A percentile compares a stretch with the other conserved stretches of the same genome.
Conservation (phyloP, 371 early-diverging fungal genomes). For the Zancudomyces culisetae region DNA sequence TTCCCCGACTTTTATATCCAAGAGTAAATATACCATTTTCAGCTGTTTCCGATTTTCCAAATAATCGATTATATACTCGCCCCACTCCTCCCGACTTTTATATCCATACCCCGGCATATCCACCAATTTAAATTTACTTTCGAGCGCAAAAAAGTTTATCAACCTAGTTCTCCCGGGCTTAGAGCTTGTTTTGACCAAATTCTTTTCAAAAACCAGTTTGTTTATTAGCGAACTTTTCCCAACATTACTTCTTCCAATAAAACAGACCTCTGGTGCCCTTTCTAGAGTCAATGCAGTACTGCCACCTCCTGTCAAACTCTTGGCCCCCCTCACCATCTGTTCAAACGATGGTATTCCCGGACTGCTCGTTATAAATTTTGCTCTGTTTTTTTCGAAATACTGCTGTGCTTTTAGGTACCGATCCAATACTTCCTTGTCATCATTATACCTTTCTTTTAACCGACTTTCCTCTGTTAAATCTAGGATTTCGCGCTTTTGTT, state of each 20-base stretch:
- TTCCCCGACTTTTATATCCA: slow-evolving; percentile 44
- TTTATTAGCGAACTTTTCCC: slow-evolving; percentile 60
- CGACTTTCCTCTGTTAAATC: no score
- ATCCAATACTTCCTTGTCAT: no score
- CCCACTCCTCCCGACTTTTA: slow-evolving; percentile 51
- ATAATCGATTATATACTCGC: slow-evolving; percentile 41
- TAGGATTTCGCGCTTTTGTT: no score
- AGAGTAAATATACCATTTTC: slow-evolving; percentile 36
- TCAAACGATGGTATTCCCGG: no score
- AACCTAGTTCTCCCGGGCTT: slow-evolving; percentile 53
- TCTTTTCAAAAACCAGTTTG: slow-evolving; percentile 32
- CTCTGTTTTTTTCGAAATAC: no score
- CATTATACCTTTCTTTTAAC: no score
- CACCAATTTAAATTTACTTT: slow-evolving; percentile 32
- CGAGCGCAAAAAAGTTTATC: slow-evolving; percentile 47
- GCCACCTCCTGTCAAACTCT: no score
- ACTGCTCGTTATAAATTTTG: no score
- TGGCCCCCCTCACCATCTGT: no score
- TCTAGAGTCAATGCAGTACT: no score
- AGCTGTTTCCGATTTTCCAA: slow-evolving; percentile 34
- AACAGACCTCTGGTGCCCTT: slow-evolving; percentile 34
- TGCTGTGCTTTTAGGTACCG: no score
- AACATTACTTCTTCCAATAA: slow-evolving; percentile 61
- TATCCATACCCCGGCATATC: slow-evolving; percentile 73
- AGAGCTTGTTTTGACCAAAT: slow-evolving; percentile 47